phyloP scores from a whole-genome alignment of 2,329 filamentous ascomycete genomes.

The Sclerotinia glacialis region DNA sequence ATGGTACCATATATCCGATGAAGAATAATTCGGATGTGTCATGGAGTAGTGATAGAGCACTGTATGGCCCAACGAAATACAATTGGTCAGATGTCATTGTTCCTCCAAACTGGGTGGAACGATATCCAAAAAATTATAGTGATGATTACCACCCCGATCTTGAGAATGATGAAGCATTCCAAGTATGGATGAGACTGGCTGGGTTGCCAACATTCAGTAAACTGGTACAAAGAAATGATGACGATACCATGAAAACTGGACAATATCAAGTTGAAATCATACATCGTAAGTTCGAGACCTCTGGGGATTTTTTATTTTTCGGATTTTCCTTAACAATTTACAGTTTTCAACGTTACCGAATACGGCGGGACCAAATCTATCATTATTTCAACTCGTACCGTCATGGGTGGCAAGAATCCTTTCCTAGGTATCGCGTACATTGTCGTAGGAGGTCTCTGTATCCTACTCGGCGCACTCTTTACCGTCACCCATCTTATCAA shows the following conservation, averaged over 20 bases:
- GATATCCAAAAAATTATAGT: slow-evolving; percentile 70
- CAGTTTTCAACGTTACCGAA: slow-evolving; percentile 75
- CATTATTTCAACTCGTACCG: slow-evolving; percentile 81
- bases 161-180: slow-evolving; percentile 76
- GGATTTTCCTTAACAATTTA: slow-evolving; percentile 30
- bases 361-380: slow-evolving; percentile 90
- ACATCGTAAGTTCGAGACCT: slow-evolving; percentile 60
- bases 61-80: slow-evolving; percentile 73
- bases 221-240: slow-evolving; percentile 79
- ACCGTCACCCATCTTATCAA: slow-evolving; percentile 87
- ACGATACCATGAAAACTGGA: slow-evolving; percentile 62
- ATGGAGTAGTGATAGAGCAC: slow-evolving; percentile 76
- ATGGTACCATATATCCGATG: slow-evolving; percentile 66
- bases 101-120: slow-evolving; percentile 78
- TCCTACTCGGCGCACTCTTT: slow-evolving; percentile 83
- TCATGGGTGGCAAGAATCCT: slow-evolving; percentile 92
- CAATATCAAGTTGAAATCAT: slow-evolving; percentile 74
- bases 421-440: slow-evolving; percentile 97
- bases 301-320: too few relatives aligned
- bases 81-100: slow-evolving; percentile 64
- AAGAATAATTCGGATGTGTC: slow-evolving; percentile 69
- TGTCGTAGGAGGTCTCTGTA: slow-evolving; percentile 88
- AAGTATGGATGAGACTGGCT: slow-evolving; percentile 98
- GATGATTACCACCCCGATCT: slow-evolving; percentile 63
- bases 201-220: slow-evolving; percentile 95